Percentiles rank a stretch among this genome's conserved stretches.
These are phyloP conservation scores for Cladosporium halotolerans DNA, from an alignment of 2,329 filamentous ascomycete species.

Conservation along the genomic window DNA sequence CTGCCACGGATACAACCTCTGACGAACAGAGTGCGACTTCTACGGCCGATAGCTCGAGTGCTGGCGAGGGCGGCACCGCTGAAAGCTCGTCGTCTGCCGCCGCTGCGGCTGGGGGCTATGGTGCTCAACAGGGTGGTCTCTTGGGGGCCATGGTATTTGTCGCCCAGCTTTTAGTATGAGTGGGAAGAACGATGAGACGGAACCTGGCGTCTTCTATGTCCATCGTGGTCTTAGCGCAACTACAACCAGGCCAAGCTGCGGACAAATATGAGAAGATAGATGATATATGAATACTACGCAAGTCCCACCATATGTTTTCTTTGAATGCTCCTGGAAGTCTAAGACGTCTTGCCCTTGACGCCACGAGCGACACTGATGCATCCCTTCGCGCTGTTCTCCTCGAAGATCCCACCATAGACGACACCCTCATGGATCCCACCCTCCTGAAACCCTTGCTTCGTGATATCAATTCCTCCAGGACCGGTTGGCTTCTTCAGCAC, in stretches of 20 bases:
- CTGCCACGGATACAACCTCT: not conserved
- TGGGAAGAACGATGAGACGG: not conserved
- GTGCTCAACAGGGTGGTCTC: not conserved
- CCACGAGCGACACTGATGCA: conserved; percentile 11
- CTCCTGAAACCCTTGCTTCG: conserved; percentile 45
- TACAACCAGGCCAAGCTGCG: no score
- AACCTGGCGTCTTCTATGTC: no score
- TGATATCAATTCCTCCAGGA: conserved; percentile 34
- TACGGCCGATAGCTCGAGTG: not conserved
- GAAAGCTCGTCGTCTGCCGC: not conserved
- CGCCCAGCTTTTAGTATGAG: not conserved
- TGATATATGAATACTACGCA: no score
- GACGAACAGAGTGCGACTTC: not conserved
- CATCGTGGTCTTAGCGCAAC: no score
- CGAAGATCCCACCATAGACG: conserved; percentile 48
- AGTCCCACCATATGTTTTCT: no score
- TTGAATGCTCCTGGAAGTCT: not conserved
- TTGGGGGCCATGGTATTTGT: not conserved
- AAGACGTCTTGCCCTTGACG: conserved; percentile 8
- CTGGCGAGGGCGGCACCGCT: not conserved
- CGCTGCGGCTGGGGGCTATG: not conserved
- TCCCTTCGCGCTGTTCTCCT: conserved; percentile 33
- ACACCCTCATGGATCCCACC: conserved; percentile 47
- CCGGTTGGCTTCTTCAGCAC: conserved; percentile 56
- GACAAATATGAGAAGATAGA: no score